A percentile compares a stretch with the other conserved stretches of the same genome.
These are phyloP conservation scores for Aurinia saxatilis DNA, from an alignment of 345 rosid genomes.

Conservation along the genomic window DNA sequence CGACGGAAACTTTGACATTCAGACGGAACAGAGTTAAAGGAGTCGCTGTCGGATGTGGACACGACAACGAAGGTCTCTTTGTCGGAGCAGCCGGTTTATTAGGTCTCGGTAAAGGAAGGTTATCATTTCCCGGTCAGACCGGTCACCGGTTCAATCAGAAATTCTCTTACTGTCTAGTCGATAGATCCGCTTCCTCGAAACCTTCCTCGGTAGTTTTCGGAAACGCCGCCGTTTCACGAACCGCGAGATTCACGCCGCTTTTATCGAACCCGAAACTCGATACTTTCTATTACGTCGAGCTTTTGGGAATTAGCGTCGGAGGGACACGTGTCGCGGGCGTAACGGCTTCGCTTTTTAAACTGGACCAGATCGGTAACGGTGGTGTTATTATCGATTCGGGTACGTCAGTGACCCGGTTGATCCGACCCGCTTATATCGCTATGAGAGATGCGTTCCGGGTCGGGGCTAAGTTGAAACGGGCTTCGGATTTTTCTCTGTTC, in stretches of 20 bases:
- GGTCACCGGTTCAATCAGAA: slow-evolving; percentile 70
- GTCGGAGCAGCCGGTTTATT: slow-evolving; percentile 89
- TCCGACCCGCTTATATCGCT: slow-evolving; percentile 59
- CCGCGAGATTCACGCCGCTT: slow-evolving; percentile 73
- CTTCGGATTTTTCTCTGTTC: slow-evolving; percentile 51
- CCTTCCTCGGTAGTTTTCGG: slow-evolving; percentile 85
- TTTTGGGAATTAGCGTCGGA: slow-evolving; percentile 80
- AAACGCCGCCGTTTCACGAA: slow-evolving; percentile 57
- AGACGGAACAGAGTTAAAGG: slow-evolving; percentile 50
- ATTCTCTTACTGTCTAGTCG: slow-evolving; percentile 86
- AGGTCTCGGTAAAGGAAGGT: slow-evolving; percentile 79
- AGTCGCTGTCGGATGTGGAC: slow-evolving; percentile 88
- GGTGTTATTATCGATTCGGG: slow-evolving; percentile 94
- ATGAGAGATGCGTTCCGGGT: slow-evolving; percentile 58
- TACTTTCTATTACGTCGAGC: slow-evolving; percentile 88
- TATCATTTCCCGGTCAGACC: slow-evolving; percentile 79
- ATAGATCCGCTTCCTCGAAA: slow-evolving; percentile 70
- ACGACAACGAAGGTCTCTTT: slow-evolving; percentile 87
- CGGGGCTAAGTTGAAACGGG: slow-evolving; percentile 46
- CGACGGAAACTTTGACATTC: slow-evolving; percentile 84
- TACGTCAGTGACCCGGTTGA: slow-evolving; percentile 72
- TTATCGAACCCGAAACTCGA: slow-evolving; percentile 75
- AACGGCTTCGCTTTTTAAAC: slow-evolving; percentile 61
- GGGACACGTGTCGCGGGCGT: slow-evolving; percentile 71
- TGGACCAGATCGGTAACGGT: slow-evolving; percentile 66